Base-by-base conservation (phyloP, 129 eudicot species). In the Erigeron canadensis region DNA sequence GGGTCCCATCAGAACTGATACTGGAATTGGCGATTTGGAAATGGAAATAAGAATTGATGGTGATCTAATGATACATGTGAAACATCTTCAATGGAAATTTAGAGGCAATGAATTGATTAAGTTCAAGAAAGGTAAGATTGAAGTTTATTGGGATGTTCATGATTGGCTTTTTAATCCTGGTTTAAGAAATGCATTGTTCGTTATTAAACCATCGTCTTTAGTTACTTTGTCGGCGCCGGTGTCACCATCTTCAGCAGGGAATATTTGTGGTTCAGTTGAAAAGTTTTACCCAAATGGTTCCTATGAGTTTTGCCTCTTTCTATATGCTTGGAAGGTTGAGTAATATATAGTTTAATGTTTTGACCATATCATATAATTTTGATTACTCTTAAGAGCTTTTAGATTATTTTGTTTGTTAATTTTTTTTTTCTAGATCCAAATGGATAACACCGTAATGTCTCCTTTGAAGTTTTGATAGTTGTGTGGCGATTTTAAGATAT, bases 41-140 rank as follows among this genome's bases (percentile, higher is more conserved):
- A 94, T 94, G 98, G 98, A 94, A 81, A 89, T 94, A 38, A 75
- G 81, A 65, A 86, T 94, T 1, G 98, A 94, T 64, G 98, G 98
- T 64, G 68, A 79, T 45, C 75, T 89, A 70, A 81, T 87, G 55
- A 84, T 93, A 59, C 85, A 85, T 70, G 91, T 89, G 13, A 93
- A 87, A 73, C 98, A 93, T 74, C 82, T 93, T 51, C 96, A 93
- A 61, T 89, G 96, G 96, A 92, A 92, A 66, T 92, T 92, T 69
- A 81, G 98, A 71, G 98, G 98, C 9, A 93, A 93, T 66, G 91
- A 93, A 63, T 69, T 75, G 0, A 67, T 93, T 41, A 75, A 76
- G 65, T 44, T 89, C 3, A 82, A 87, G 57, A 89, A 71, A 60
- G 80, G 77, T 18, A 83, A 85, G 61, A 73, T 93, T 19, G 98